phyloP scores from a whole-genome alignment of 345 rosid genomes.

The Gossypium longicalyx region DNA sequence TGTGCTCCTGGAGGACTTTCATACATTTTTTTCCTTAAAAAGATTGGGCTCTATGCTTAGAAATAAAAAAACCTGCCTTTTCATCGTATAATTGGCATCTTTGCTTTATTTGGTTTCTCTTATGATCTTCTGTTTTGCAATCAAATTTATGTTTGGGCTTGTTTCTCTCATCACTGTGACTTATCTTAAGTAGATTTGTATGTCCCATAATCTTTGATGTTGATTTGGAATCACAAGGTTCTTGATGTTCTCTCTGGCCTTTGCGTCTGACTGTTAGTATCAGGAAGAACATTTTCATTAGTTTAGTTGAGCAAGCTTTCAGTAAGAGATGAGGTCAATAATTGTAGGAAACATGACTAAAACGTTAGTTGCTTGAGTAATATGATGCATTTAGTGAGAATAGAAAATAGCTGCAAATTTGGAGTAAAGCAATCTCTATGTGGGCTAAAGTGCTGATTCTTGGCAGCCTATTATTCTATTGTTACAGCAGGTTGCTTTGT shows the following conservation, averaged over 20 bases:
- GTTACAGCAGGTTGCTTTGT: neutral
- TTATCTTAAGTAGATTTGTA: neutral
- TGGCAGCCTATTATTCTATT: neutral
- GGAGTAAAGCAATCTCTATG: neutral
- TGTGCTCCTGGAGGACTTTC: too few species aligned
- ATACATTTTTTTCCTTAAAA: too few species aligned
- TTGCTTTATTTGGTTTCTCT: neutral
- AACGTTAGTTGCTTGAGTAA: neutral
- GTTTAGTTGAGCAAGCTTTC: neutral
- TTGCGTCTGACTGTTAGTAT: neutral
- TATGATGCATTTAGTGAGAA: neutral
- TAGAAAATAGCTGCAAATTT: neutral
- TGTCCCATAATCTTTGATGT: neutral
- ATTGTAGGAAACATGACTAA: neutral
- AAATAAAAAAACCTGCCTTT: too few species aligned
- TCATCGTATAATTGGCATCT: neutral
- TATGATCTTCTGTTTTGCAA: neutral
- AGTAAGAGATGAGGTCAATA: neutral
- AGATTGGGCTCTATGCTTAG: too few species aligned
- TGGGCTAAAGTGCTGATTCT: neutral
- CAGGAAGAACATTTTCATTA: neutral
- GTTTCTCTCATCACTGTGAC: neutral
- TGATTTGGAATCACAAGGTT: neutral
- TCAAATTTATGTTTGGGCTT: neutral
- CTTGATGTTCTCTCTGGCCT: neutral